A percentile compares a stretch with the other conserved stretches of the same genome.
Evolutionary conservation across 2,329 filamentous ascomycete genomes (phyloP).

Genomic region (Colletotrichum shisoi): DNA sequence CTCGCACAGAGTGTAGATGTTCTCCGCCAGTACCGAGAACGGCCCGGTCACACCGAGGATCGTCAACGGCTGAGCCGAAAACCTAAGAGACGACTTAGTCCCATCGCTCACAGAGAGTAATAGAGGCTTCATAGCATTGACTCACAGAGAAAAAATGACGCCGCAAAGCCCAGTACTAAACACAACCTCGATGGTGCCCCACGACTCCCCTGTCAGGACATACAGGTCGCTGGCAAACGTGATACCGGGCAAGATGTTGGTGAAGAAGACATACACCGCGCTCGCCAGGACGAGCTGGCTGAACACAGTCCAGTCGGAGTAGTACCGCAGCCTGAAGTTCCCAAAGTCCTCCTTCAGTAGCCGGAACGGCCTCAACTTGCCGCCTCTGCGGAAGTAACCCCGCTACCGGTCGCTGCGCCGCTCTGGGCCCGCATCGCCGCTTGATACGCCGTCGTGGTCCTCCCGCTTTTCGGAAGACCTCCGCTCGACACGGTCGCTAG

Average conservation of each 20-base stretch:
- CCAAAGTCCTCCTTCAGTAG: conserved; percentile 58
- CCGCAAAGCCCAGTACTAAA: conserved; percentile 72
- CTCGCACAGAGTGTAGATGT: conserved; percentile 67
- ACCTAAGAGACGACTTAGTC: conserved; percentile 42
- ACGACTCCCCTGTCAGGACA: conserved; percentile 67
- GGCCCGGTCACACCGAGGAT: conserved; percentile 72
- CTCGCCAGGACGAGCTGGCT: conserved; percentile 71
- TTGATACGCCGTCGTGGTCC: background rate
- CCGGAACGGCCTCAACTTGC: conserved; percentile 61
- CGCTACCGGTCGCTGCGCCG: conserved; percentile 18
- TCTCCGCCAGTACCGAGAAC: conserved; percentile 72
- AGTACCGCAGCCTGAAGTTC: conserved; percentile 57
- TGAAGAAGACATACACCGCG: conserved; percentile 72
- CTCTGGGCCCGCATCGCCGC: background rate
- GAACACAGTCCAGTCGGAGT: conserved; percentile 65
- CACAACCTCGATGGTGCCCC: conserved; percentile 73
- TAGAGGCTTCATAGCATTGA: conserved; percentile 6
- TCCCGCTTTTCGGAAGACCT: background rate
- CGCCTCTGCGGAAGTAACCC: conserved; percentile 48
- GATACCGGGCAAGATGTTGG: conserved; percentile 71
- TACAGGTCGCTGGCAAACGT: conserved; percentile 73
- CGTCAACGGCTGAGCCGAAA: conserved; percentile 69
- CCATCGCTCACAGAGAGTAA: background rate
- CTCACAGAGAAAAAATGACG: conserved; percentile 67
- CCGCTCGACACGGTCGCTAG: background rate